Base-by-base conservation (phyloP, 1,139 yeast genomes). In the Scheffersomyces parashehatae region DNA sequence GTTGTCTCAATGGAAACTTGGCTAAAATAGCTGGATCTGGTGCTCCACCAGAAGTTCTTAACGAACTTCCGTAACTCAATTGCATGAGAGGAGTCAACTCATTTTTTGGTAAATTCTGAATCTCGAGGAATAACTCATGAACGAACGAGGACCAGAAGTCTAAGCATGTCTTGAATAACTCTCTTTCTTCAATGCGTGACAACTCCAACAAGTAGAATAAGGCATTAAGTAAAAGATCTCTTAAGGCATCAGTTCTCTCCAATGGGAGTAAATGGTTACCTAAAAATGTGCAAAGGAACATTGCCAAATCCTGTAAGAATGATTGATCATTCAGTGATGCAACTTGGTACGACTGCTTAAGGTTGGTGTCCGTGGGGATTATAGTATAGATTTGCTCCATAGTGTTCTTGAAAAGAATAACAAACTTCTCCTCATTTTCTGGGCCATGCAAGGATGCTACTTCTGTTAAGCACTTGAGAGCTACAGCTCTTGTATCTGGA, bases 111-210 rank as follows among this genome's bases (percentile, higher is more conserved):
- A 88, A 70, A 51, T 79, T 80, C 68, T 89, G 96, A 48, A 91
- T 89, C 61, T 93, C 99, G 48, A 82, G 82, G 62, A 85, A 91
- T 50, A 93, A 77, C 36, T 85, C 87, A 42, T 82, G 76, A 24
- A 93, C 97, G 50, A 93, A 79, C 48, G 82, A 81, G 39, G 85
- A 76, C 99, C 99, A 93, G 67, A 91, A 93, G 64, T 93, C 99
- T 51, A 93, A 77, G 60, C 96, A 88, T 37, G 95, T 93, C 65
- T 93, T 93, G 73, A 93, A 93, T 50, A 95, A 75, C 68, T 93
- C 99, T 55, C 99, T 81, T 69, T 93, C 99, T 53, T 93, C 97
- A 55, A 93, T 88, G 60, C 86, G 82, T 7, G 97, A 90, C 49
- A 93, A 77, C 58, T 87, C 88, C 55, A 93, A 81, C 55, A 93